Base-by-base conservation (phyloP, 805 yeast species). In the Barnettozyma botsteinii region DNA sequence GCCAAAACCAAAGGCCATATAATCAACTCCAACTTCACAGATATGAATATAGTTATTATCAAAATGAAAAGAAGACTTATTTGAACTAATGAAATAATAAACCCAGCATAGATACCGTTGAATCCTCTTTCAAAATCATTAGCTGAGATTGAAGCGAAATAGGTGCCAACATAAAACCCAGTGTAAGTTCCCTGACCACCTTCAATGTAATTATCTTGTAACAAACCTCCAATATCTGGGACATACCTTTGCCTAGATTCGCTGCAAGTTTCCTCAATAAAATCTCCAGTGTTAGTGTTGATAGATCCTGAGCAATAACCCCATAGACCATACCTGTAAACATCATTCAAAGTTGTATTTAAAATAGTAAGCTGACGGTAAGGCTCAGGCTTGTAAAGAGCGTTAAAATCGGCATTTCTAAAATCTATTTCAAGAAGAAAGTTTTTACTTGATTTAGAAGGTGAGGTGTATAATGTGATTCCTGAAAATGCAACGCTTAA, bases 251-350 rank as follows among this genome's bases (percentile, higher is more conserved):
- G 17, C 13, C 21, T 22, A 8, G 33, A 15, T 10, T 23, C 14
- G 9, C 19, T 14, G 21, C 38, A 35, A 4, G 10, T 23, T 12
- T 35, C n/a, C 21, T 35, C 20, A 22, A 30, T 20, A 17, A 29
- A 29, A n/a, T 10, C 28, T 26, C 28, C 28, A 34, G 18, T n/a
- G n/a, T n/a, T 18, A 12, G 25, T 19, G 8, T 14, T 25, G 9
- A 34, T 12, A 7, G 22, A 14, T 7, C 37, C 38, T 15, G 38
- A 29, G 21, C 38, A 35, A 17, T 21, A 23, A 30, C 38, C 38
- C 38, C 38, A 35, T 22, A 35, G 27, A 4, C 38, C 38, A 23
- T 19, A 35, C 11, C 38, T 29, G 21, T 35, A 35, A 18, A 29
- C 19, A 12, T 23, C 38, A 14, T 35, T 13, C 21, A 35, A 21